Evolutionary conservation across 2,329 filamentous ascomycete species (phyloP).

Genomic region (Cladophialophora carrionii): DNA sequence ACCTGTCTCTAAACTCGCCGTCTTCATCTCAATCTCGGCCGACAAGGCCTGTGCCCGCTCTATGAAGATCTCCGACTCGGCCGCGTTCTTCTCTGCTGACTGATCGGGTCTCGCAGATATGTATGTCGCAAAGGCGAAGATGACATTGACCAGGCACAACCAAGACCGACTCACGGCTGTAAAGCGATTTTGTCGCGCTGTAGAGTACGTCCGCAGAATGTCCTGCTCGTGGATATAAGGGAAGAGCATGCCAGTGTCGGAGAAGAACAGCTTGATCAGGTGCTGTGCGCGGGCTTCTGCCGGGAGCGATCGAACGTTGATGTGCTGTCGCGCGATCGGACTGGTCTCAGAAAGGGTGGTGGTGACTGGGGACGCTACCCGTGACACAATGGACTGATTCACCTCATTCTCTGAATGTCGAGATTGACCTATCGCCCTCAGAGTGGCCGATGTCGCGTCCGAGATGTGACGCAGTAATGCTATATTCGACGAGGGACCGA

Average conservation of each 20-base stretch:
- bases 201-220: conserved; percentile 41
- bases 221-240: conserved; percentile 41
- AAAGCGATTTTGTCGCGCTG: conserved; percentile 34
- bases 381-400: conserved; percentile 27
- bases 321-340: conserved; percentile 18
- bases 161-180: conserved; percentile 40
- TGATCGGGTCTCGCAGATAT: conserved; percentile 31
- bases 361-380: conserved; percentile 30
- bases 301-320: conserved; percentile 31
- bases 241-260: conserved; percentile 41
- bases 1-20: conserved; percentile 33
- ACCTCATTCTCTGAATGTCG: conserved; percentile 25
- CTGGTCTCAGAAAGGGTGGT: conserved; percentile 28
- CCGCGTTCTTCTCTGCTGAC: conserved; percentile 31
- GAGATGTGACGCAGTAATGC: conserved; percentile 31
- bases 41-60: conserved; percentile 32
- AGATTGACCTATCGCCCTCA: conserved; percentile 29
- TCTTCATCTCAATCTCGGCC: conserved; percentile 31
- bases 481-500: conserved; percentile 41
- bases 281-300: conserved; percentile 35
- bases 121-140: conserved; percentile 41
- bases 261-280: conserved; percentile 46
- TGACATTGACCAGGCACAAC: conserved; percentile 43
- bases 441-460: conserved; percentile 29
- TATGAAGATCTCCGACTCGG: conserved; percentile 32